Percentiles rank a stretch among this genome's conserved stretches.
Conservation (phyloP, 129 eudicot genomes). For the Scalesia atractyloides region DNA sequence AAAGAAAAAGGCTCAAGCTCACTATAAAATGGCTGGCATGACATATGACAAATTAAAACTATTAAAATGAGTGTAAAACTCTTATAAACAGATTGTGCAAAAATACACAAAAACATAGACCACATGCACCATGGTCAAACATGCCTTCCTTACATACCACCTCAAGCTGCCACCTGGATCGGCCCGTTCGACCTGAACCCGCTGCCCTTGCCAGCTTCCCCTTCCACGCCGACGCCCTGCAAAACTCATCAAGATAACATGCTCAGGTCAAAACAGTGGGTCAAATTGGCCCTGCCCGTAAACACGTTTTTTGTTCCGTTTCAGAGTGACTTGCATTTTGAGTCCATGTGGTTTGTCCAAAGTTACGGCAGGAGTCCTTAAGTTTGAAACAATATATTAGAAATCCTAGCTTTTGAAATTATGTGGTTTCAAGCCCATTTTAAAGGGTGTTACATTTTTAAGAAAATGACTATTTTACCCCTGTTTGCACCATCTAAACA, state of each 20-base stretch:
- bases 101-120: slow-evolving; percentile 23
- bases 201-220: slow-evolving; percentile 70
- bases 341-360: neutral
- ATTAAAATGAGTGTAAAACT: slow-evolving; percentile 31
- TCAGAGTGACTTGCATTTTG: neutral
- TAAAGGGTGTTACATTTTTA: neutral
- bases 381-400: neutral
- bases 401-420: neutral
- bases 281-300: neutral
- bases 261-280: neutral
- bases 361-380: neutral
- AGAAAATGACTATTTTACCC: neutral
- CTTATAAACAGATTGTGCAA: slow-evolving; percentile 31
- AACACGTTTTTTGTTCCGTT: neutral
- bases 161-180: slow-evolving; percentile 36
- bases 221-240: slow-evolving; percentile 87
- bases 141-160: slow-evolving; percentile 27
- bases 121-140: slow-evolving; percentile 26
- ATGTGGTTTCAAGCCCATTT: neutral
- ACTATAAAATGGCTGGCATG: slow-evolving; percentile 40
- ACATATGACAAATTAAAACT: slow-evolving; percentile 9
- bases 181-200: slow-evolving; percentile 65
- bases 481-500: too few relatives aligned
- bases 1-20: slow-evolving; percentile 38
- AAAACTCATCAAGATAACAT: neutral